phyloP scores from a whole-genome alignment of 2,329 filamentous ascomycete genomes.

The Penicillium vulpinum region DNA sequence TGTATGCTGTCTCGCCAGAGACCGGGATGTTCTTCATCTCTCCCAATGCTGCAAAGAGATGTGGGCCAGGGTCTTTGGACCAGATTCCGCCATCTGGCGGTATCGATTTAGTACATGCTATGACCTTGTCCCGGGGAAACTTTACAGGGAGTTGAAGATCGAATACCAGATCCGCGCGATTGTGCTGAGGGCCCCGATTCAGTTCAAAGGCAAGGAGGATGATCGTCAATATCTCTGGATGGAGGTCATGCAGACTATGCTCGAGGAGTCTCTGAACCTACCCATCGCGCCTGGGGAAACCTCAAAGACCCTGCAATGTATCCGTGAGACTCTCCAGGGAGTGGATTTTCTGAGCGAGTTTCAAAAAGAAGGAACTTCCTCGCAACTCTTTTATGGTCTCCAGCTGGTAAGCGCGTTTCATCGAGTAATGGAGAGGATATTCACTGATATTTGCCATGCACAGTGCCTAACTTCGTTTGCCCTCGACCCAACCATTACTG shows the following conservation, averaged over 20 bases:
- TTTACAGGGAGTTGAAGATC: constrained; percentile 26
- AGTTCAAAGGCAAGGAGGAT: constrained; percentile 28
- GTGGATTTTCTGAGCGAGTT: constrained; percentile 29
- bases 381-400: constrained; percentile 29
- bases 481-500: constrained; percentile 28
- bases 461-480: constrained; percentile 37
- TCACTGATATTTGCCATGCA: constrained; percentile 16
- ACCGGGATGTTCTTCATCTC: constrained; percentile 36
- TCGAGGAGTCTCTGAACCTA: constrained; percentile 26
- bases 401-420: constrained; percentile 29
- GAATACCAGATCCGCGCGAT: constrained; percentile 41
- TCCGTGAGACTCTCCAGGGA: constrained; percentile 21
- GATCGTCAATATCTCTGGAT: constrained; percentile 33
- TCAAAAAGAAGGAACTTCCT: constrained; percentile 15
- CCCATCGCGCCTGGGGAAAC: not conserved
- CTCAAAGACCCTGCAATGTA: constrained; percentile 26
- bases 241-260: constrained; percentile 31
- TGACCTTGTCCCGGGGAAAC: constrained; percentile 28
- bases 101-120: constrained; percentile 35
- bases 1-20: constrained; percentile 27
- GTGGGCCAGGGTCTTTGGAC: constrained; percentile 25
- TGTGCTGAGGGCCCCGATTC: constrained; percentile 31
- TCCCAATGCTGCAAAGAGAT: constrained; percentile 29
- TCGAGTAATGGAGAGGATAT: not conserved
- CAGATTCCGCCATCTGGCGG: constrained; percentile 37